phyloP scores from a whole-genome alignment of 108 stramenopile genomes.

The Parietichytrium sp. region DNA sequence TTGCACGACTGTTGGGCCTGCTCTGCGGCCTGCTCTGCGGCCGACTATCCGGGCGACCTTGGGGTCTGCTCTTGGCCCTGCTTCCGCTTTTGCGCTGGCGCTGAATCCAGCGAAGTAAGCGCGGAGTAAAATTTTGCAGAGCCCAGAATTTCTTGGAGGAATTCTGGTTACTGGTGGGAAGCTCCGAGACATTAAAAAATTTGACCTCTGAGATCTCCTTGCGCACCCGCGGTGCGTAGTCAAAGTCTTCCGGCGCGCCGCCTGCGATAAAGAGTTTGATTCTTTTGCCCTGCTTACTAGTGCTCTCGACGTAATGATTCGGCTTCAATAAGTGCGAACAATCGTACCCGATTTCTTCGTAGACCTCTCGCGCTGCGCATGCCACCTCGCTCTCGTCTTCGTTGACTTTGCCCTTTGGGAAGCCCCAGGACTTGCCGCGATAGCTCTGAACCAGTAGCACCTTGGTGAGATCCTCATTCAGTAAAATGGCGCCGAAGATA shows the following conservation, averaged over 20 bases:
- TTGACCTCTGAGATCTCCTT: slow-evolving; percentile 49
- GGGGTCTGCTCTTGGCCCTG: neutral
- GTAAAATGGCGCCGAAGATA: slow-evolving; percentile 46
- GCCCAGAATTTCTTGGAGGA: neutral
- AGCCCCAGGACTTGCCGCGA: slow-evolving; percentile 40
- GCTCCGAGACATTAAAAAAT: slow-evolving; percentile 38
- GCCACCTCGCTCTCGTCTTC: slow-evolving; percentile 42
- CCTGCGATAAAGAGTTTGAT: slow-evolving; percentile 39
- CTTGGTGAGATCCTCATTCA: slow-evolving; percentile 40
- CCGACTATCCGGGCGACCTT: neutral
- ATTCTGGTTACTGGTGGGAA: neutral
- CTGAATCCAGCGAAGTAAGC: slow-evolving; percentile 14
- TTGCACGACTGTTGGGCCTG: neutral
- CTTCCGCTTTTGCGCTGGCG: neutral
- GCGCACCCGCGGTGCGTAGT: slow-evolving; percentile 15
- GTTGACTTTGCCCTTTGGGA: slow-evolving; percentile 57
- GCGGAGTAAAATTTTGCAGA: neutral
- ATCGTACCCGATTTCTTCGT: slow-evolving; percentile 54
- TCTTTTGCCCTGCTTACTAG: neutral
- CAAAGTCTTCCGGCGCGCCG: slow-evolving; percentile 27
- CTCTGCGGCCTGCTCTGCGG: neutral
- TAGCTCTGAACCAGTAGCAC: slow-evolving; percentile 43
- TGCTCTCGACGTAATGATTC: neutral
- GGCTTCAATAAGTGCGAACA: neutral
- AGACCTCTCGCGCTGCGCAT: slow-evolving; percentile 53